A percentile compares a stretch with the other conserved stretches of the same genome.
Evolutionary conservation across 2,329 filamentous ascomycete genomes (phyloP).

Genomic region (Raffaelea ambrosiae): DNA sequence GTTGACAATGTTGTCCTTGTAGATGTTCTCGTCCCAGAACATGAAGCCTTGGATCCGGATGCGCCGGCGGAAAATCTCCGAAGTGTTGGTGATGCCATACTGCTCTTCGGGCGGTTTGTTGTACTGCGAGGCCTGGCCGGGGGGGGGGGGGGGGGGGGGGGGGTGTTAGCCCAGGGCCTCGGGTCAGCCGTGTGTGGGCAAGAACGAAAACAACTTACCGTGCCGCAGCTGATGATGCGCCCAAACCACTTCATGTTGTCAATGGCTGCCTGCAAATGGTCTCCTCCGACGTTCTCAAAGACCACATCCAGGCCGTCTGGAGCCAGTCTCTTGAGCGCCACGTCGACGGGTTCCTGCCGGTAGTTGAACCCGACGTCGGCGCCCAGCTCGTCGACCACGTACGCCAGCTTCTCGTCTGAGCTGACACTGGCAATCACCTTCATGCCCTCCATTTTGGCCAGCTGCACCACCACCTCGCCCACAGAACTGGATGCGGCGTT

Average conservation of each 20-base stretch:
- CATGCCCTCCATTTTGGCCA: constrained; percentile 73
- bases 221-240: constrained; percentile 55
- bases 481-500: constrained; percentile 73
- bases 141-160: too few species aligned
- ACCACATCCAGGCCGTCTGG: constrained; percentile 67
- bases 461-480: constrained; percentile 71
- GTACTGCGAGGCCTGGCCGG: constrained; percentile 59
- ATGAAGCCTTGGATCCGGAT: constrained; percentile 70
- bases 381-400: constrained; percentile 40
- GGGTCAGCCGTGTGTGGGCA: too few species aligned
- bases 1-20: constrained; percentile 55
- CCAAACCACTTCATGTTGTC: constrained; percentile 49
- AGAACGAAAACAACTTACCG: constrained; percentile 32
- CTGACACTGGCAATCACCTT: constrained; percentile 73
- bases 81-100: constrained; percentile 61
- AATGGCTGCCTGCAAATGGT: constrained; percentile 37
- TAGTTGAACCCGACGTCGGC: constrained; percentile 71
- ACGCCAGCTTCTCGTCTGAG: constrained; percentile 69
- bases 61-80: constrained; percentile 55
- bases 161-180: too few species aligned
- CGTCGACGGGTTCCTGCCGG: constrained; percentile 65
- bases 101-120: constrained; percentile 47
- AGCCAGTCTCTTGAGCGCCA: constrained; percentile 60
- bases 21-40: constrained; percentile 56
- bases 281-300: constrained; percentile 44